Conservation (phyloP, 345 rosid species). For the Eucalyptus decipiens region DNA sequence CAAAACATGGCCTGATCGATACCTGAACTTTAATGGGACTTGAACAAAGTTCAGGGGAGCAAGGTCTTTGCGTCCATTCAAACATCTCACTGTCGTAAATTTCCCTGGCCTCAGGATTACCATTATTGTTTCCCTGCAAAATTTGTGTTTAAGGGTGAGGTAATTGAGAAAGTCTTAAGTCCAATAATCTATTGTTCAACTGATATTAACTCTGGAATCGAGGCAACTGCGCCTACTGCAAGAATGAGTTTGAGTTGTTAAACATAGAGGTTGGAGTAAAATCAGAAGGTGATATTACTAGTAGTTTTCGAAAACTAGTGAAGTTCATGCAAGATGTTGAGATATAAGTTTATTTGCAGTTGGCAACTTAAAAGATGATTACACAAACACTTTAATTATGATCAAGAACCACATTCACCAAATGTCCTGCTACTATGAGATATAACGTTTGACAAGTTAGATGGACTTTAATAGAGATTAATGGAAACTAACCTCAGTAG, state of each 20-base stretch:
- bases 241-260: background rate
- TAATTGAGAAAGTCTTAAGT: background rate
- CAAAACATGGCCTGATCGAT: background rate
- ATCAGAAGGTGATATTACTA: background rate
- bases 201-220: background rate
- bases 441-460: background rate
- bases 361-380: background rate
- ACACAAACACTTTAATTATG: background rate
- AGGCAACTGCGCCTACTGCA: background rate
- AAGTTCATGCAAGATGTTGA: background rate
- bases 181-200: background rate
- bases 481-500: slow-evolving; percentile 8
- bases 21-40: slow-evolving; percentile 55
- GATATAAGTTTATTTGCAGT: background rate
- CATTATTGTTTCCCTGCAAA: slow-evolving; percentile 29
- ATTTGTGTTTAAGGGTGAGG: background rate
- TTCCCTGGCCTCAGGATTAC: slow-evolving; percentile 15
- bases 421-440: background rate
- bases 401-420: background rate
- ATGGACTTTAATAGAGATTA: background rate
- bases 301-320: background rate
- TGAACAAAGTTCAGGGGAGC: slow-evolving; percentile 65
- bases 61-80: slow-evolving; percentile 75
- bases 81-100: slow-evolving; percentile 64
- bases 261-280: background rate